Percentiles rank a stretch among this genome's conserved stretches.
Conservation (phyloP, 2,329 filamentous ascomycete genomes). For the Spiromastix sp. region DNA sequence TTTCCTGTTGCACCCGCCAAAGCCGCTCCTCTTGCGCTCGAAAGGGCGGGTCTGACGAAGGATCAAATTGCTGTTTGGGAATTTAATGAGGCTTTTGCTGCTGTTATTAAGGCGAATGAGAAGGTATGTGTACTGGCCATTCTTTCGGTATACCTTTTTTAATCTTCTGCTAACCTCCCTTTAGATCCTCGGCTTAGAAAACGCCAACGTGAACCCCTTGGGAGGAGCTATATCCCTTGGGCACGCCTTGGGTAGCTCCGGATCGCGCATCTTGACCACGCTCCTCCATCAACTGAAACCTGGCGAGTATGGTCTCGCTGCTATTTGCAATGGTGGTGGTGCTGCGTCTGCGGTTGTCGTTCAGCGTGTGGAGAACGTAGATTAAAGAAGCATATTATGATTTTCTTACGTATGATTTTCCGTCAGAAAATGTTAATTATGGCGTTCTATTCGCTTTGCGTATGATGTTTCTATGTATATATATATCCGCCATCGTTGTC, state of each 20-base stretch:
- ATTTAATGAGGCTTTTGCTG: constrained; percentile 97
- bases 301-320: constrained; percentile 88
- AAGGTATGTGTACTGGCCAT: constrained; percentile 46
- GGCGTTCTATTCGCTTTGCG: too few species aligned
- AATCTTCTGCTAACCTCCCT: constrained; percentile 10
- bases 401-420: too few species aligned
- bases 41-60: constrained; percentile 80
- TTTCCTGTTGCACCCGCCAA: constrained; percentile 90
- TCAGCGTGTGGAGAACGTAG: constrained; percentile 57
- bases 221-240: constrained; percentile 88
- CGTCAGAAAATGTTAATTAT: too few species aligned
- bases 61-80: constrained; percentile 93
- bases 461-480: too few species aligned
- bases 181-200: constrained; percentile 68
- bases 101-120: constrained; percentile 87
- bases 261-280: constrained; percentile 80
- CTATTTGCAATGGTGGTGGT: constrained; percentile 94
- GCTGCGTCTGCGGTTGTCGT: constrained; percentile 87
- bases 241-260: constrained; percentile 87
- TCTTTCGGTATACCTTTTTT: constrained; percentile 1
- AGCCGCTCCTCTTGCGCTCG: constrained; percentile 80
- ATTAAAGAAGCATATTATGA: too few species aligned
- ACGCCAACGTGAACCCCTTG: constrained; percentile 72
- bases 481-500: too few species aligned
- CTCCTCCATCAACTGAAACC: constrained; percentile 83